A percentile compares a stretch with the other conserved stretches of the same genome.
These are phyloP conservation scores for Abrus pulchellus DNA, from an alignment of 306 rosid genomes.

Conservation along the genomic window DNA sequence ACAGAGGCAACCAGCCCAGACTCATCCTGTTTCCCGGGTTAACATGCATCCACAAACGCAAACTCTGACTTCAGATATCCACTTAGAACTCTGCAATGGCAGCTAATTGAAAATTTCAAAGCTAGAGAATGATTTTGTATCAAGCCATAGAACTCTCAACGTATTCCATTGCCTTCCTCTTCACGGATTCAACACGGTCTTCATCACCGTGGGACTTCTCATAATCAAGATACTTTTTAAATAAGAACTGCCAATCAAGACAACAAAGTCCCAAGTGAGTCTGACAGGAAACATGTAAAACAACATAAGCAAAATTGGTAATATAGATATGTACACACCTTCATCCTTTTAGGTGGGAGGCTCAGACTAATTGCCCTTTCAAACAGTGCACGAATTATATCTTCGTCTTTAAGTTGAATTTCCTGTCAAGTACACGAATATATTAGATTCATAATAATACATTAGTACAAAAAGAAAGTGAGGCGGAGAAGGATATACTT, in stretches of 20 bases:
- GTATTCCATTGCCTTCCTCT: constrained; percentile 83
- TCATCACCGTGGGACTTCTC: constrained; percentile 85
- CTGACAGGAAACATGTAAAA: background rate
- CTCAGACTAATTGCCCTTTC: constrained; percentile 91
- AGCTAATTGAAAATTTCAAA: background rate
- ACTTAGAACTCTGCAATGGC: constrained; percentile 14
- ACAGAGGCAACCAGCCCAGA: background rate
- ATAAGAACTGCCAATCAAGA: constrained; percentile 75
- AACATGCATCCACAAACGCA: background rate
- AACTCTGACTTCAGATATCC: background rate
- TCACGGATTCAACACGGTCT: constrained; percentile 79
- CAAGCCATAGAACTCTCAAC: constrained; percentile 73
- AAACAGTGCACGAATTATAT: constrained; percentile 81
- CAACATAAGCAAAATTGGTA: constrained; percentile 12
- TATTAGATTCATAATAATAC: constrained; percentile 21
- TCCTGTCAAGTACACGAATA: constrained; percentile 65
- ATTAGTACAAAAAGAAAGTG: background rate
- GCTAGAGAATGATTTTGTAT: constrained; percentile 20
- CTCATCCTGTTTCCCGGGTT: background rate
- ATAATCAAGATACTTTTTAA: constrained; percentile 80
- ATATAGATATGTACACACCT: constrained; percentile 55
- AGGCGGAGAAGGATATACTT: constrained; percentile 57
- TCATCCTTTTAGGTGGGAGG: constrained; percentile 90
- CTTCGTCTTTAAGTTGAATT: constrained; percentile 77
- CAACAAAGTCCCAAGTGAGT: constrained; percentile 32